Conservation (phyloP, 257 asterid genomes). For the Solanum neorickii region DNA sequence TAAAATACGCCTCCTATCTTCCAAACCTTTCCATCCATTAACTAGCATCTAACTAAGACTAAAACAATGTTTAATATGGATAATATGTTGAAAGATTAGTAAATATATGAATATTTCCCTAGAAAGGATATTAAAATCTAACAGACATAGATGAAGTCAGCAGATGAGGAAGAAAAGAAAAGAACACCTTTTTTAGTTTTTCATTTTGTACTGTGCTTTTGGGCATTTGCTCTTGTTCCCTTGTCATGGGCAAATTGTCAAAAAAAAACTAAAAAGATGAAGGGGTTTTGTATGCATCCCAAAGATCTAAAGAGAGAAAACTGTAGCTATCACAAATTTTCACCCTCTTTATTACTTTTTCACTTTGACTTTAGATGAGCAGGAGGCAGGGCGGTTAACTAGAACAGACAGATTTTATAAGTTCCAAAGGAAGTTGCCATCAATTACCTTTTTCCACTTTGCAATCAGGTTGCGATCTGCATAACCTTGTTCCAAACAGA, state of each 20-base stretch:
- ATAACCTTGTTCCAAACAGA: slow-evolving; percentile 87
- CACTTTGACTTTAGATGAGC: not conserved
- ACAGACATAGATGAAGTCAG: not conserved
- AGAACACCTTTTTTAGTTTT: not conserved
- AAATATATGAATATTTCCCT: not conserved
- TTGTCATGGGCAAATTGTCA: not conserved
- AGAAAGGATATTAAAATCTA: not conserved
- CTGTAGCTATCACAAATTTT: not conserved
- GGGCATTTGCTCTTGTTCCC: not conserved
- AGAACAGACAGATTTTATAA: not conserved
- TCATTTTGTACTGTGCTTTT: not conserved
- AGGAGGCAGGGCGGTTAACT: not conserved
- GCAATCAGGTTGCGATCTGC: slow-evolving; percentile 85
- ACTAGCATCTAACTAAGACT: not conserved
- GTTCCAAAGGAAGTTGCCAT: not conserved
- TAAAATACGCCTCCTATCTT: not conserved
- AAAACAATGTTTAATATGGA: not conserved
- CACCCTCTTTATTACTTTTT: slow-evolving; percentile 19
- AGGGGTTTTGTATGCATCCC: not conserved
- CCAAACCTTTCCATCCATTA: not conserved
- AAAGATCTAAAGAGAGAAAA: not conserved
- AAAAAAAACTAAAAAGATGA: not conserved
- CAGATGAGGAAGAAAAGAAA: not conserved
- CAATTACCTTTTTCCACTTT: slow-evolving; percentile 37
- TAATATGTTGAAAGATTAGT: not conserved